phyloP scores from a whole-genome alignment of 2,329 filamentous ascomycete species.

The Epichloe sylvatica region DNA sequence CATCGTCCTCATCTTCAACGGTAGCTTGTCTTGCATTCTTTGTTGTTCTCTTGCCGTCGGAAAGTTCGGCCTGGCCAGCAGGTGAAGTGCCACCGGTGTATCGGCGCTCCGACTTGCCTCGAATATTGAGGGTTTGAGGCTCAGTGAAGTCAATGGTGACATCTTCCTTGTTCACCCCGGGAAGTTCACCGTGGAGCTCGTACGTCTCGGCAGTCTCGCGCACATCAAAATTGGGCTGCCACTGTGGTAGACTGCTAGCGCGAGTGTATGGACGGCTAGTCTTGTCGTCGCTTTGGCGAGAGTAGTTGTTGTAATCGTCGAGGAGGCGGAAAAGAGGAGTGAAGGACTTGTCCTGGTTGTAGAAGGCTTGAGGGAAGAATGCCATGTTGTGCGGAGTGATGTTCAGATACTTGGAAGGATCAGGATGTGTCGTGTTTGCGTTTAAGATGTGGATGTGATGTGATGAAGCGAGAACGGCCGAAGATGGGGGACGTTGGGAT shows the following conservation, averaged over 20 bases:
- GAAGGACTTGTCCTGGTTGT: slow-evolving; percentile 38
- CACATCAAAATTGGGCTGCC: slow-evolving; percentile 67
- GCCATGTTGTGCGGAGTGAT: slow-evolving; percentile 35
- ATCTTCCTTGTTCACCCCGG: slow-evolving; percentile 60
- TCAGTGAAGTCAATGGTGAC: slow-evolving; percentile 70
- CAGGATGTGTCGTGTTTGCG: neutral
- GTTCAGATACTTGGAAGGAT: slow-evolving; percentile 10
- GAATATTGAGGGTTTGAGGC: slow-evolving; percentile 56
- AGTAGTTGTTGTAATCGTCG: slow-evolving; percentile 48
- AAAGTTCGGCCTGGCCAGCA: slow-evolving; percentile 35
- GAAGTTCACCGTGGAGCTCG: slow-evolving; percentile 68
- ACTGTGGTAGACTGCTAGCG: slow-evolving; percentile 32
- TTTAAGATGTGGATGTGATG: neutral
- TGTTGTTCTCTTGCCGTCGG: slow-evolving; percentile 24
- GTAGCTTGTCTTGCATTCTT: slow-evolving; percentile 41
- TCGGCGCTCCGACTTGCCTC: slow-evolving; percentile 52
- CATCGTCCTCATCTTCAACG: slow-evolving; percentile 47
- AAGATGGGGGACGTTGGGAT: neutral
- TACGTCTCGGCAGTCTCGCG: slow-evolving; percentile 55
- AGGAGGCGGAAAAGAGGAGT: slow-evolving; percentile 50
- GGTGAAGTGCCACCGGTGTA: slow-evolving; percentile 40
- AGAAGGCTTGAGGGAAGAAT: slow-evolving; percentile 41
- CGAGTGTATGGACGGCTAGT: slow-evolving; percentile 14
- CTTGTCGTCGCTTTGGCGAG: slow-evolving; percentile 21
- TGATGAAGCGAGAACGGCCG: neutral